Base-by-base conservation (phyloP, 1,139 yeast genomes). In the Lodderomyces pseudojiufengensis region DNA sequence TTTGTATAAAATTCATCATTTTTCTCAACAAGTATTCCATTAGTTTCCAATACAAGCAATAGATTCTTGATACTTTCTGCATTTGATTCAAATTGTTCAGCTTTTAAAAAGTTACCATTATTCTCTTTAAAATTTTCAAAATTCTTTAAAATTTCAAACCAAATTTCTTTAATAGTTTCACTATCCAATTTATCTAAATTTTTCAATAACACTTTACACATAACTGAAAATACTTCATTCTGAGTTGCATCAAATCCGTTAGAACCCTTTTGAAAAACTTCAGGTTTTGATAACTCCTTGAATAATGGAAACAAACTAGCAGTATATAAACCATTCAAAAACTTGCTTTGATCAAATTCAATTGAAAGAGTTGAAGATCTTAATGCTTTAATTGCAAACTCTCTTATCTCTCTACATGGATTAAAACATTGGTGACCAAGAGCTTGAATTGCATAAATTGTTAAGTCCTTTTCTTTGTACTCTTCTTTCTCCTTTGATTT, bases 371-470 rank as follows among this genome's bases (percentile, higher is more conserved):
- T 46, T 24, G 74, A 53, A 39, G 62, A 52, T 48, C 78, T 78
- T 49, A 88, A 62, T 12, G 73, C 53, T 39, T 70, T 62, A 40
- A 83, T 55, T 0, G 95, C 92, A 55, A 68, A 76, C 0, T 73
- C 60, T 31, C 96, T 67, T 9, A 88, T 68, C 52, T 84, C 88
- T 25, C 86, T 70, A 54, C 95, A 85, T 8, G 95, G 95, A 50
- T 87, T 88, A 55, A 84, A 75, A 54, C 96, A 85, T 57, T 88
- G 96, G 49, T 84, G 90, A 0, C 94, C 87, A 40, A 88, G 67
- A 0, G 94, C 92, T 52, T 85, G 92, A 22, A 82, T 64, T 41
- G 82, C 60, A 1, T 90, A 81, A 46, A 80, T 76, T 40, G 76
- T 62, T 25, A 61, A 47, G n/a, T 63, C 65, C 13, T 63, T 58